Evolutionary conservation across 768 basidiomycete genomes (phyloP).

Genomic region (Fomitopsis serialis): DNA sequence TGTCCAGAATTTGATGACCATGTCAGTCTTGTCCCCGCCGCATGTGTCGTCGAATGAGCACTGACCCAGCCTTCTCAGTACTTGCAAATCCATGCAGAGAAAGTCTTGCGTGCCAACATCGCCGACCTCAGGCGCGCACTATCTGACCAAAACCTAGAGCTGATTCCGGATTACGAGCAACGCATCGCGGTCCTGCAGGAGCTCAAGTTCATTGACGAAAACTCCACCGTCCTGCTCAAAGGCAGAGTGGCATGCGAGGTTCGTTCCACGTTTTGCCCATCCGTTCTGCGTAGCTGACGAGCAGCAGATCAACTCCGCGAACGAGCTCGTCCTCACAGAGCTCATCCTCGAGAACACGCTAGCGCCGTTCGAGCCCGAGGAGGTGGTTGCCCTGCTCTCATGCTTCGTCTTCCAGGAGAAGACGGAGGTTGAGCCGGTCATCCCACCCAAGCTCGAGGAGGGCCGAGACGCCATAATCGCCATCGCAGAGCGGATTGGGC

Average conservation of each 20-base stretch:
- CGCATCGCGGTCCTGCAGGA: conserved; percentile 86
- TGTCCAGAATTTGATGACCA: conserved; percentile 73
- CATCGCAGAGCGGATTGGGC: conserved; percentile 73
- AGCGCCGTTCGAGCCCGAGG: conserved; percentile 86
- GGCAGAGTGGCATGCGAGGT: conserved; percentile 99
- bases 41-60: not conserved
- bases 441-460: conserved; percentile 74
- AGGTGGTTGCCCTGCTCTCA: conserved; percentile 93
- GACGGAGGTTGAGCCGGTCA: conserved; percentile 80
- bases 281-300: not conserved
- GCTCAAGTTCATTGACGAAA: conserved; percentile 91
- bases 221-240: conserved; percentile 92
- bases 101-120: conserved; percentile 68
- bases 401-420: conserved; percentile 99
- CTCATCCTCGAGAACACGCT: conserved; percentile 94
- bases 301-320: conserved; percentile 91
- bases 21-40: conserved; percentile 41
- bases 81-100: conserved; percentile 64
- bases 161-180: conserved; percentile 96
- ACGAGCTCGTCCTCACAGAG: conserved; percentile 93
- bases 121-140: conserved; percentile 75
- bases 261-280: not conserved
- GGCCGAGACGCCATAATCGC: conserved; percentile 75
- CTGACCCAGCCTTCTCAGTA: conserved; percentile 49
- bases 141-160: conserved; percentile 94